These are phyloP conservation scores for Aspergillus arachidicola DNA, from an alignment of 2,329 filamentous ascomycete genomes.

Conservation along the genomic window DNA sequence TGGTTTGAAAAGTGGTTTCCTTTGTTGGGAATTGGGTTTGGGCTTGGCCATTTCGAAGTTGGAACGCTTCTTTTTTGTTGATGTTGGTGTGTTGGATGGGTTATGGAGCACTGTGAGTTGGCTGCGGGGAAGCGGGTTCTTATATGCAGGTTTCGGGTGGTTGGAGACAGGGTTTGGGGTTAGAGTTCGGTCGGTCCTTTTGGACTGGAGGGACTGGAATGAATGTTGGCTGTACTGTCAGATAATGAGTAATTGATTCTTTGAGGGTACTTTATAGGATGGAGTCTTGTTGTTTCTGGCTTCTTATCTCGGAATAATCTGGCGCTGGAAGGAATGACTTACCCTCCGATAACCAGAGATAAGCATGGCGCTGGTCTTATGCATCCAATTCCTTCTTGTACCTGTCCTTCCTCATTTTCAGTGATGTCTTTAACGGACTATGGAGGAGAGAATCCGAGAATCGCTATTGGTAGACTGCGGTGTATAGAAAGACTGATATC, in stretches of 20 bases:
- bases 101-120: neutral
- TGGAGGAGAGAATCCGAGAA: neutral
- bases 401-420: neutral
- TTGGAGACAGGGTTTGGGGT: neutral
- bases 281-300: neutral
- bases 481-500: conserved; percentile 6
- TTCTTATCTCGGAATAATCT: neutral
- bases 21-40: neutral
- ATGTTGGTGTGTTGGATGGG: neutral
- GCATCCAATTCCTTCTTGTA: neutral
- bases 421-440: neutral
- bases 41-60: neutral
- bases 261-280: neutral
- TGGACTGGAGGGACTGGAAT: neutral
- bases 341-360: neutral
- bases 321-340: neutral
- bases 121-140: neutral
- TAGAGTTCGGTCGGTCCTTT: neutral
- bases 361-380: neutral
- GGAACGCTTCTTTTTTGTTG: neutral
- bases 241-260: neutral
- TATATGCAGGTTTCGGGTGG: neutral
- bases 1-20: conserved; percentile 46
- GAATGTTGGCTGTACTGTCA: neutral
- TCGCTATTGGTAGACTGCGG: neutral